Evolutionary conservation across 345 rosid genomes (phyloP).

Genomic region (Bruguiera parviflora): DNA sequence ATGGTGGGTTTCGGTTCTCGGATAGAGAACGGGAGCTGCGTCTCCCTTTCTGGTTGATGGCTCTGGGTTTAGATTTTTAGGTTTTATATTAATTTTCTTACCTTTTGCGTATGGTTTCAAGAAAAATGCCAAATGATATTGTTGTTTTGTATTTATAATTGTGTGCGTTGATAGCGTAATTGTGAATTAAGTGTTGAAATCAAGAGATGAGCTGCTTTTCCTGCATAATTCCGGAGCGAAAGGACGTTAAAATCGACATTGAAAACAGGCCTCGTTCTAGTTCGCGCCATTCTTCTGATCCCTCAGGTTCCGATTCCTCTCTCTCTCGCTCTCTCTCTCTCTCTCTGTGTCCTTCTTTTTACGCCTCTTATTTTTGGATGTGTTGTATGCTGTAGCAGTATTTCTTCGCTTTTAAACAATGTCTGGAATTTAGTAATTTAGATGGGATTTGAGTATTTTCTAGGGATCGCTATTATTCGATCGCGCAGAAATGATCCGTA

Average conservation of each 20-base stretch:
- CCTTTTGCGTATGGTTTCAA: not conserved
- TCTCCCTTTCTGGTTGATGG: not conserved
- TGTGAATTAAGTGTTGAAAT: not conserved
- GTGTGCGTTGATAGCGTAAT: too few species aligned
- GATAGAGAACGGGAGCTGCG: not conserved
- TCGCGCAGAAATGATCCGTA: not conserved
- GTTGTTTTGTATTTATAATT: not conserved
- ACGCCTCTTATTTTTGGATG: not conserved
- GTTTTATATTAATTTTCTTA: not conserved
- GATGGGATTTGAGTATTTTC: slow-evolving; percentile 29
- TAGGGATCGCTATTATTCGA: slow-evolving; percentile 4
- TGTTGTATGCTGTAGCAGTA: not conserved
- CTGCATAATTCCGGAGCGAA: slow-evolving; percentile 54
- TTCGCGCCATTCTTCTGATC: slow-evolving; percentile 35
- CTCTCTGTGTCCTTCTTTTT: not conserved
- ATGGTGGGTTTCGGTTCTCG: not conserved
- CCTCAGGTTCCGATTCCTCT: slow-evolving; percentile 56
- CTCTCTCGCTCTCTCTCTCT: not conserved
- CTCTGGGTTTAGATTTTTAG: not conserved
- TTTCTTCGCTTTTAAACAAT: not conserved
- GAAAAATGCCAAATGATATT: not conserved
- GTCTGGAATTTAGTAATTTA: not conserved
- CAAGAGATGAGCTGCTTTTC: slow-evolving; percentile 76
- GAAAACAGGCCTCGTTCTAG: slow-evolving; percentile 54
- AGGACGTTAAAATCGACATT: slow-evolving; percentile 61